Evolutionary conservation across 192 early-diverging fungal species (phyloP).

Genomic region (Coemansia biformis): DNA sequence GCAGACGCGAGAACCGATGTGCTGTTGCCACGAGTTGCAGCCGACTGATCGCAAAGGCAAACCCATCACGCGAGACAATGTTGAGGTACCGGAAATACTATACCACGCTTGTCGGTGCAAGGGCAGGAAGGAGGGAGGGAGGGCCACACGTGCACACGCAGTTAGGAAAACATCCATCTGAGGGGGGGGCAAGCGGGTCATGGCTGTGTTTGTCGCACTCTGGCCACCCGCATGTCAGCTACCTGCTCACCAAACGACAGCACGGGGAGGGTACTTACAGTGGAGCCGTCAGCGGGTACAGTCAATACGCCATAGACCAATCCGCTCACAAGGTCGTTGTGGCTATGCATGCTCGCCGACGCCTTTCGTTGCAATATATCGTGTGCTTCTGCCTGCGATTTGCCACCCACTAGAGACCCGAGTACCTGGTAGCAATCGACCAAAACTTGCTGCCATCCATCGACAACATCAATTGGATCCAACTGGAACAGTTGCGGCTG

Average conservation of each 20-base stretch:
- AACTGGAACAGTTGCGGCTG: constrained; percentile 47
- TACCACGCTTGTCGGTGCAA: too few relatives aligned
- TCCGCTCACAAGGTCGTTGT: constrained; percentile 53
- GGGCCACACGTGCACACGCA: too few relatives aligned
- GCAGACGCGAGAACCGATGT: constrained; percentile 32
- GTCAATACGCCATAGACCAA: constrained; percentile 59
- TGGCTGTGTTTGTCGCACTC: too few relatives aligned
- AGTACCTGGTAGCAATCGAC: constrained; percentile 22
- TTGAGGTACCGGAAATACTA: constrained; percentile 57
- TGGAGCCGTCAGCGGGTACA: constrained; percentile 26
- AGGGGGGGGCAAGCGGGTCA: too few relatives aligned
- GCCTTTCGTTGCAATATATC: constrained; percentile 55
- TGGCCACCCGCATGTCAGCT: too few relatives aligned
- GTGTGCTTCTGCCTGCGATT: constrained; percentile 57
- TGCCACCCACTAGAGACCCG: constrained; percentile 25
- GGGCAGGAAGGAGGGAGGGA: too few relatives aligned
- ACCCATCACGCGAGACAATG: constrained; percentile 62
- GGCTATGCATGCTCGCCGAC: constrained; percentile 51
- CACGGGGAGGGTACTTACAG: too few relatives aligned
- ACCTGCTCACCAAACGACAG: too few relatives aligned
- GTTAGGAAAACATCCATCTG: too few relatives aligned
- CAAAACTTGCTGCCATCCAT: constrained; percentile 52
- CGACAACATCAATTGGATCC: constrained; percentile 47
- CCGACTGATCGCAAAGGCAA: constrained; percentile 32
- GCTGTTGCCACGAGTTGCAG: constrained; percentile 35